Percentiles rank a stretch among this genome's conserved stretches.
Conservation (phyloP, 768 basidiomycete species). For the Rubroboletus satanas region DNA sequence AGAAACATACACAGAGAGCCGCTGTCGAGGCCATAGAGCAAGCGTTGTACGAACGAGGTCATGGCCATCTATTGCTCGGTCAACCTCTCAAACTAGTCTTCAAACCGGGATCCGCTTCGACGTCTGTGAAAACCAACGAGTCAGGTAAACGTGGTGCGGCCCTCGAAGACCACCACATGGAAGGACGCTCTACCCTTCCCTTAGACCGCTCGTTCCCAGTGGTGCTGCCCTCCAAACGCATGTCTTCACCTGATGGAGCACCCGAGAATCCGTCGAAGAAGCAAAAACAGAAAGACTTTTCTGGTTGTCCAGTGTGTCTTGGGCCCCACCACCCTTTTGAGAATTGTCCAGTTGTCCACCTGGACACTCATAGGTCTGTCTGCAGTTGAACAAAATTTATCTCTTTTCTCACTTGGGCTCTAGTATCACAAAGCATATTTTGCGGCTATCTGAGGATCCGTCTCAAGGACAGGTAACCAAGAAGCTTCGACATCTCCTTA, state of each 20-base stretch:
- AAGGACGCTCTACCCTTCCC: not conserved
- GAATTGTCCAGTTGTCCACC: constrained; percentile 52
- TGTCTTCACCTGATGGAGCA: constrained; percentile 28
- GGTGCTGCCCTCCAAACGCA: constrained; percentile 35
- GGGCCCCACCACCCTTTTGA: constrained; percentile 44
- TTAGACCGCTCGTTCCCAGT: not conserved
- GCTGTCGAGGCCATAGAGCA: constrained; percentile 72
- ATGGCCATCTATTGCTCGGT: constrained; percentile 51
- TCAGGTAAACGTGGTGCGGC: not conserved
- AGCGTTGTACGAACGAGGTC: constrained; percentile 52
- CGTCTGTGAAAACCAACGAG: constrained; percentile 10
- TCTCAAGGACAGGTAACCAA: constrained; percentile 33
- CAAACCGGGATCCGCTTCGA: constrained; percentile 19
- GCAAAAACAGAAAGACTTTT: constrained; percentile 24
- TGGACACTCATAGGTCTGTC: constrained; percentile 54
- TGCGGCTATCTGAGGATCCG: constrained; percentile 41
- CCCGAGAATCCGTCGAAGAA: constrained; percentile 36
- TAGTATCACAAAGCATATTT: constrained; percentile 44
- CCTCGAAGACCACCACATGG: not conserved
- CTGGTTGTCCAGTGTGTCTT: constrained; percentile 48
- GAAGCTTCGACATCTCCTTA: constrained; percentile 38
- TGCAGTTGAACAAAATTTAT: not conserved
- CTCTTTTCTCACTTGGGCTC: constrained; percentile 7
- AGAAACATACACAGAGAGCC: constrained; percentile 40
- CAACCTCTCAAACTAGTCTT: constrained; percentile 61